These are phyloP conservation scores for Didymella sp. DNA, from an alignment of 2,329 filamentous ascomycete species.

Conservation along the genomic window DNA sequence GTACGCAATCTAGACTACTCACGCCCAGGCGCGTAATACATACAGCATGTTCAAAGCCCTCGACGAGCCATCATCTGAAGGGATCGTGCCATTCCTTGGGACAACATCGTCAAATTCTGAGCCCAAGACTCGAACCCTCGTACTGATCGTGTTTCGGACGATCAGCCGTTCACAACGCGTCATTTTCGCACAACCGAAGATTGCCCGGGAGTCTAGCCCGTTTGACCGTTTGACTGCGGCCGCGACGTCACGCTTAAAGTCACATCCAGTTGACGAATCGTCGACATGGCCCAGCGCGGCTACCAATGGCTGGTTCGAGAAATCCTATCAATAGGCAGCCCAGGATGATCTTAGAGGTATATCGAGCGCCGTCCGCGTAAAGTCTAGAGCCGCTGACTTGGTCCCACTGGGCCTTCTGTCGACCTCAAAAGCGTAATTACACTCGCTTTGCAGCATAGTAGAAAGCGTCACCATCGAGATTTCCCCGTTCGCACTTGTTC, in stretches of 20 bases:
- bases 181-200: constrained; percentile 3
- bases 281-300: constrained; percentile 17
- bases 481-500: not conserved
- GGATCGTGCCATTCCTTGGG: not conserved
- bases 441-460: constrained; percentile 5
- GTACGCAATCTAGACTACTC: constrained; percentile 71
- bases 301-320: constrained; percentile 17
- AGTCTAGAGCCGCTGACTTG: constrained; percentile 12
- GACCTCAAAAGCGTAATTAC: constrained; percentile 16
- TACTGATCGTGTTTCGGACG: not conserved
- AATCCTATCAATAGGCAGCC: constrained; percentile 12
- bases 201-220: constrained; percentile 3
- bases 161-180: not conserved
- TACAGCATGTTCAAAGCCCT: constrained; percentile 28
- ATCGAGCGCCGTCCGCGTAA: constrained; percentile 14
- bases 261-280: constrained; percentile 23
- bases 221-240: constrained; percentile 1
- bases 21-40: constrained; percentile 64
- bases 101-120: not conserved
- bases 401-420: not conserved
- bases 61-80: constrained; percentile 31
- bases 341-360: constrained; percentile 13
- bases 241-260: constrained; percentile 14
- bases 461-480: not conserved
- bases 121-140: not conserved